Evolutionary conservation across 2,329 filamentous ascomycete species (phyloP), one percentile per base, ranked within the genome.

Genomic region (Clonostachys rhizophaga): DNA sequence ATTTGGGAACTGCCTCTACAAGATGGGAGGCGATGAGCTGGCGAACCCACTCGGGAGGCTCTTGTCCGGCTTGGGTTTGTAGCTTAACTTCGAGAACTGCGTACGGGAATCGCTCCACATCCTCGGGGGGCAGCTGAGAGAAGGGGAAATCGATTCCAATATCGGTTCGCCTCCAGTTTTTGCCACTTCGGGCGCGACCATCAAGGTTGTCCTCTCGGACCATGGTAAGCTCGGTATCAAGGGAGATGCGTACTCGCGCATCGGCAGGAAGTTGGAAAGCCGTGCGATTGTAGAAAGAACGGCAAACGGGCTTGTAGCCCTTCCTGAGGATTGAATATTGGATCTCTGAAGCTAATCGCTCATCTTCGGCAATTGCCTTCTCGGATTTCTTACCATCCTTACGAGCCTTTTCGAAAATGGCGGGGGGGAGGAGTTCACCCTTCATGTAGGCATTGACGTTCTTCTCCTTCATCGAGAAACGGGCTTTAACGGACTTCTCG

Each of bases 1-100:
- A 99, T 64, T 99, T 99, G 52, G 94, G 94, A 3, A 99, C 91
- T n/a, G 94, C 91, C 70, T 99, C 94, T 3, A 99, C 94, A 14
- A 99, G 78, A 70, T 99, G 94, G 52, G 91, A 96, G 12, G 89
- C 80, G 41, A 91, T 95, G 45, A 99, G 78, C 62, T 97, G 90
- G 18, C 91, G 86, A 57, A 99, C 92, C 94, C 94, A 99, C 61
- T 95, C 88, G 0, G 94, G 94, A 13, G 94, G 90, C 61, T 96
- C 91, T 65, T 96, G 91, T 37, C 94, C 94, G 47, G 88, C 84
- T 66, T 96, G 92, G 1, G 94, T 99, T 69, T 99, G 94, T 17
- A 99, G 79, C 73, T 99, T 99, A 53, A 99, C 94, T 67, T 99
- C 94, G 8, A 99, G 78, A 34, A 99, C 86, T 34, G 94, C 94